These are phyloP conservation scores for Hansenula anomala DNA, from an alignment of 1,139 yeast species.

Conservation along the genomic window DNA sequence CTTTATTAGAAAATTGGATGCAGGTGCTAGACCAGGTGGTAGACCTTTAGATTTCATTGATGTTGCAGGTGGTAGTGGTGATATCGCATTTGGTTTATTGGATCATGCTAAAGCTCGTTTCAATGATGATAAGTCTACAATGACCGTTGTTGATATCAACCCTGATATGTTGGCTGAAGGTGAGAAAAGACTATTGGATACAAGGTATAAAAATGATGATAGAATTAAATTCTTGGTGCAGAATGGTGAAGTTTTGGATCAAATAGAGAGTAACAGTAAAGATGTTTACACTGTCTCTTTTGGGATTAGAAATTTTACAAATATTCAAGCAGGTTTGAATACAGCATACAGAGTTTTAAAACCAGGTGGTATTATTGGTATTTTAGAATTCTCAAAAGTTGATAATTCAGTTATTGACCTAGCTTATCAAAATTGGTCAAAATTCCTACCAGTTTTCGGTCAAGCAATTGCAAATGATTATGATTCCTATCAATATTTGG, in stretches of 20 bases:
- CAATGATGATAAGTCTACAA: constrained; percentile 70
- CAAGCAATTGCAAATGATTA: constrained; percentile 92
- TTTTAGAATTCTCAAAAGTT: constrained; percentile 92
- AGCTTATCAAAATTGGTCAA: constrained; percentile 83
- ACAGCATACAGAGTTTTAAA: constrained; percentile 92
- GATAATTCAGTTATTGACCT: constrained; percentile 72
- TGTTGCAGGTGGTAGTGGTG: constrained; percentile 99
- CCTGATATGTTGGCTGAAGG: constrained; percentile 96
- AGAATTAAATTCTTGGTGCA: constrained; percentile 82
- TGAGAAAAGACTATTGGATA: constrained; percentile 56
- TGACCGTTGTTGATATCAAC: constrained; percentile 93
- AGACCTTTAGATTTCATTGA: constrained; percentile 81
- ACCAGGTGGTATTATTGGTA: constrained; percentile 99
- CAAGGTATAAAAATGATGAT: constrained; percentile 45
- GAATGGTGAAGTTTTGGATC: constrained; percentile 87
- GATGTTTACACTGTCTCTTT: constrained; percentile 96
- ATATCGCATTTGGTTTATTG: constrained; percentile 90
- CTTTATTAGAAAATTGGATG: constrained; percentile 81
- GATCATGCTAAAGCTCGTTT: constrained; percentile 83
- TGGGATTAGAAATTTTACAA: constrained; percentile 94
- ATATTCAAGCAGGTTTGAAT: constrained; percentile 86
- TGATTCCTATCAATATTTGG: constrained; percentile 92
- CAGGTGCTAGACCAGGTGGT: constrained; percentile 90
- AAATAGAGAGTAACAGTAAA: constrained; percentile 80
- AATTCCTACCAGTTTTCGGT: constrained; percentile 89